Conservation (phyloP, 805 yeast species). For the Kregervanrija fluxuum region DNA sequence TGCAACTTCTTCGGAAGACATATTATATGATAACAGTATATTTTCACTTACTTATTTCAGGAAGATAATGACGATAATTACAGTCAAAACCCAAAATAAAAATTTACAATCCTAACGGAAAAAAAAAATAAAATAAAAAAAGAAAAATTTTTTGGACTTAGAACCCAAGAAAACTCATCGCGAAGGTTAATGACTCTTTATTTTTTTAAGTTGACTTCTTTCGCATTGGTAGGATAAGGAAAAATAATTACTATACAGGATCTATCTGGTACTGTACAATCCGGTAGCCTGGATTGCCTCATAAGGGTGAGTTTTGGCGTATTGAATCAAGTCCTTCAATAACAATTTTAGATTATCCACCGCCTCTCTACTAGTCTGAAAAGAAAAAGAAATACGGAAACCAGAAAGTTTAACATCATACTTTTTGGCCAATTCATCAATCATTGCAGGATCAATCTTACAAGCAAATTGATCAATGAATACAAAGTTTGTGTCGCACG, state of each 20-base stretch:
- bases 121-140: too few relatives aligned
- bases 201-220: too few relatives aligned
- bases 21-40: neutral
- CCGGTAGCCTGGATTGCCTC: constrained; percentile 12
- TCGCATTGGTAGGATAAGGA: too few relatives aligned
- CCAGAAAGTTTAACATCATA: constrained; percentile 62
- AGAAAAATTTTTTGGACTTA: too few relatives aligned
- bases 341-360: constrained; percentile 51
- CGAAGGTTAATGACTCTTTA: too few relatives aligned
- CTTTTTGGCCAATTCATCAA: constrained; percentile 35
- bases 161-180: too few relatives aligned
- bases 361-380: constrained; percentile 50
- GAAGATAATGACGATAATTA: too few relatives aligned
- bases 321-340: constrained; percentile 48
- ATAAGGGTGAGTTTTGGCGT: constrained; percentile 47
- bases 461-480: constrained; percentile 54
- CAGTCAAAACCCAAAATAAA: too few relatives aligned
- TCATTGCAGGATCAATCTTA: constrained; percentile 45
- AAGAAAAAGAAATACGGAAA: constrained; percentile 76
- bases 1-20: constrained; percentile 20
- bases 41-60: too few relatives aligned
- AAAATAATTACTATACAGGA: neutral
- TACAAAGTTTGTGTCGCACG: constrained; percentile 80
- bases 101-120: too few relatives aligned
- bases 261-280: constrained; percentile 10